Evolutionary conservation across 2,329 filamentous ascomycete species (phyloP), one percentile per base, ranked within the genome.

Genomic region (Hypoxylon sp.): DNA sequence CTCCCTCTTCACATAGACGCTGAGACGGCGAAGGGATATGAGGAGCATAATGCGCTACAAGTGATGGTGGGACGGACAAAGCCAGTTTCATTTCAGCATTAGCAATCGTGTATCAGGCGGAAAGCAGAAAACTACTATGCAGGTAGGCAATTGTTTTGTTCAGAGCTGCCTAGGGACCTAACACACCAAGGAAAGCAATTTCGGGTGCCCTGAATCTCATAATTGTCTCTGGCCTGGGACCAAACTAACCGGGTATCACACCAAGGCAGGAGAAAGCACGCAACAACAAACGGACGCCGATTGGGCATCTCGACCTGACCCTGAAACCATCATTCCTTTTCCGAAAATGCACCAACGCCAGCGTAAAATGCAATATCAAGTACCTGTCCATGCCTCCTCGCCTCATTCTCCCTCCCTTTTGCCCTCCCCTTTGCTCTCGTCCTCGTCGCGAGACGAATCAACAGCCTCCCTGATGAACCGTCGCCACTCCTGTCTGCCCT

Each of bases 211-310:
- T 50, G 38, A 20, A 4, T 14, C 24, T 36, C 18, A 32, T 50
- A 38, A 22, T 18, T 42, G 11, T 16, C 11, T n/a, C 18, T 5
- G 2, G 16, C 26, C 36, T n/a, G 4, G 16, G 44, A 24, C 26
- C 24, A 58, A 58, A 44, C 18, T 24, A 32, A 51, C 44, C 5
- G 55, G 54, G 54, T 57, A 49, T 49, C 32, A 44, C 33, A 8
- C 55, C 55, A 58, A 58, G 14, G 16, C 30, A 55, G 24, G 8
- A 16, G 14, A 33, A 24, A 12, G 16, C 36, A 48, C 26, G 38
- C 38, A 33, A 40, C 22, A 14, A n/a, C 20, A 11, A 8, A 20
- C 16, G 32, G 22, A 40, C 32, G 38, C 51, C 4, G 38, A 50
- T 18, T 36, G 30, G 36, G 46, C 30, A 22, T 22, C 46, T 50